Percentiles rank a stretch among this genome's conserved stretches.
These are phyloP conservation scores for Xanthoparmelia taractica DNA, from an alignment of 495 filamentous ascomycete genomes.

Conservation along the genomic window DNA sequence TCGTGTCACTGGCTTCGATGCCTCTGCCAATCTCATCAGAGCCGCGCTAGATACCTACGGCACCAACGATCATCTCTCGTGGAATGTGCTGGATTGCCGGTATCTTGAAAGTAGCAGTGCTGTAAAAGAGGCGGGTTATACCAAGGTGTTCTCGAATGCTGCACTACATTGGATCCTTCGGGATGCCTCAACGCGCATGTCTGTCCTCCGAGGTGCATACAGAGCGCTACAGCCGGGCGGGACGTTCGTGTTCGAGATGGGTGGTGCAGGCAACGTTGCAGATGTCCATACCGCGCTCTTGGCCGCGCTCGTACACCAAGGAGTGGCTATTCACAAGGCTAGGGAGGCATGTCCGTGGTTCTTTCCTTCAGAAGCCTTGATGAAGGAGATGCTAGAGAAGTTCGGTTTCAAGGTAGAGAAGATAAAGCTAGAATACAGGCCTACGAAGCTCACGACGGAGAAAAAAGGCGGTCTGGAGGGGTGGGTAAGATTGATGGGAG, in stretches of 20 bases:
- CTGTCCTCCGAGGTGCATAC: constrained; percentile 40
- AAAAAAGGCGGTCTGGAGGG: constrained; percentile 56
- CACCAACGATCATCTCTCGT: constrained; percentile 29
- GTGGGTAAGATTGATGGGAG: constrained; percentile 62
- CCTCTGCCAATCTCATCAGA: constrained; percentile 57
- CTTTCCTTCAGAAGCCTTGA: constrained; percentile 58
- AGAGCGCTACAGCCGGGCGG: constrained; percentile 50
- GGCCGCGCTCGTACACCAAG: constrained; percentile 42
- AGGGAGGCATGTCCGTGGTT: constrained; percentile 59
- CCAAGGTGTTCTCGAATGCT: constrained; percentile 71
- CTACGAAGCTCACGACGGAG: constrained; percentile 48
- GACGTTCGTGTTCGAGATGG: constrained; percentile 63
- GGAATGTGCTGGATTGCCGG: constrained; percentile 42
- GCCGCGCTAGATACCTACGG: constrained; percentile 40
- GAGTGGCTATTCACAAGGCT: constrained; percentile 43
- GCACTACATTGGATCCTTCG: constrained; percentile 73
- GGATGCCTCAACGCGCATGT: constrained; percentile 31
- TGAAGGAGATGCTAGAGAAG: constrained; percentile 42
- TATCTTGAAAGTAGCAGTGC: constrained; percentile 30
- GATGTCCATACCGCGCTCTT: constrained; percentile 57
- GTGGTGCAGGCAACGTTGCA: constrained; percentile 60
- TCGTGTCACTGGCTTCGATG: constrained; percentile 56
- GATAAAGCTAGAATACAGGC: constrained; percentile 57
- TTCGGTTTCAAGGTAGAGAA: constrained; percentile 54
- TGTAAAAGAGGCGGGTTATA: constrained; percentile 37